Evolutionary conservation across 2,329 filamentous ascomycete genomes (phyloP).

Genomic region (Epichloe amarillans): DNA sequence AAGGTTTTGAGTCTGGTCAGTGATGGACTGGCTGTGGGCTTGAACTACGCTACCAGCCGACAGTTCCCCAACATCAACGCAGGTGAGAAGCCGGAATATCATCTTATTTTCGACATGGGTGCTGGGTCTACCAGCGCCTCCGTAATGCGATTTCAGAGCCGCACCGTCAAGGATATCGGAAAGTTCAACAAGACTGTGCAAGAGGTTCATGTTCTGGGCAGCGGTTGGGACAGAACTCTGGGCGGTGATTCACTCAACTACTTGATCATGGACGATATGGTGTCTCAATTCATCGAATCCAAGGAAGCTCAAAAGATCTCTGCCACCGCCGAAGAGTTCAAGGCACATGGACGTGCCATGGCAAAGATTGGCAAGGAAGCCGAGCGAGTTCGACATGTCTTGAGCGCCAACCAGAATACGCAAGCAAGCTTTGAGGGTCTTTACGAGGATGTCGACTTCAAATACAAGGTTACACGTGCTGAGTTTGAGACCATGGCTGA

Average conservation of each 20-base stretch:
- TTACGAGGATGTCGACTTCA: slow-evolving; percentile 86
- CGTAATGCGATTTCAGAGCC: slow-evolving; percentile 77
- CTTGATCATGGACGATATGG: slow-evolving; percentile 79
- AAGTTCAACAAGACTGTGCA: slow-evolving; percentile 95
- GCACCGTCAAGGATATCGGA: slow-evolving; percentile 78
- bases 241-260: slow-evolving; percentile 84
- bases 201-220: slow-evolving; percentile 79
- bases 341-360: slow-evolving; percentile 67
- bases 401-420: slow-evolving; percentile 85
- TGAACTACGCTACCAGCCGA: slow-evolving; percentile 88
- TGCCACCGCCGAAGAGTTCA: slow-evolving; percentile 49
- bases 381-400: slow-evolving; percentile 70
- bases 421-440: slow-evolving; percentile 73
- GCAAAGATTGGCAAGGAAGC: slow-evolving; percentile 90
- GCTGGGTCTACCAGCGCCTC: slow-evolving; percentile 88
- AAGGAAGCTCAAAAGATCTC: slow-evolving; percentile 52
- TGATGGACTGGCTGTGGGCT: slow-evolving; percentile 80
- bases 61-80: slow-evolving; percentile 77
- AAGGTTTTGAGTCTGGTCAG: slow-evolving; percentile 75
- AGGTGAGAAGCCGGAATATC: slow-evolving; percentile 75
- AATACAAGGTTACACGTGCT: slow-evolving; percentile 69
- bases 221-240: slow-evolving; percentile 78
- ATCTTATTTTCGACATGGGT: slow-evolving; percentile 96
- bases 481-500: slow-evolving; percentile 71
- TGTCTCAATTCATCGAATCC: slow-evolving; percentile 62